Percentiles rank a stretch among this genome's conserved stretches.
These are phyloP conservation scores for Naganishia kalamii DNA, from an alignment of 768 basidiomycete genomes.

Conservation along the genomic window DNA sequence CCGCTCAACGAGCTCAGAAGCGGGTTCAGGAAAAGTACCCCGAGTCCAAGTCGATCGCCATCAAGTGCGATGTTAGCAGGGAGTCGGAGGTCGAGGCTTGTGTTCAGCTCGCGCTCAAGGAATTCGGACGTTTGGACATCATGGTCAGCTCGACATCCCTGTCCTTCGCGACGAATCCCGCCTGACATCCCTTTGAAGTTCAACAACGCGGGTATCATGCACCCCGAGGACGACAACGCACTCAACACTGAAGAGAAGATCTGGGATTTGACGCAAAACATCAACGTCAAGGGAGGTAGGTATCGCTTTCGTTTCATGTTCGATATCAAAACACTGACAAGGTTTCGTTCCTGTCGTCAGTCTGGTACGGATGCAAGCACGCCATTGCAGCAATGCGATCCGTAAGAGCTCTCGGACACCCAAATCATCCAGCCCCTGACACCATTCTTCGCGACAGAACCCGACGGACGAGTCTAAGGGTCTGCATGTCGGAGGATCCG, in stretches of 20 bases:
- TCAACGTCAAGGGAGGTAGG: conserved; percentile 78
- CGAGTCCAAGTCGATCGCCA: conserved; percentile 51
- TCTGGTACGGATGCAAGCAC: conserved; percentile 99
- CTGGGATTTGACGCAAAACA: conserved; percentile 65
- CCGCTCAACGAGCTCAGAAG: conserved; percentile 62
- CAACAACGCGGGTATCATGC: conserved; percentile 99
- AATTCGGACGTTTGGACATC: conserved; percentile 89
- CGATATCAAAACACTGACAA: not conserved
- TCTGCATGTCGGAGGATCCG: conserved; percentile 64
- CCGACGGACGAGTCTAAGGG: conserved; percentile 72
- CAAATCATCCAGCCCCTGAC: not conserved
- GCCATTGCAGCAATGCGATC: conserved; percentile 93
- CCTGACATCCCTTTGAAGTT: conserved; percentile 54
- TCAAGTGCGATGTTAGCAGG: conserved; percentile 80
- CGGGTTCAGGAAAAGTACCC: conserved; percentile 63
- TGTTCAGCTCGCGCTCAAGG: conserved; percentile 69
- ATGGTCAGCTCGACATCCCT: conserved; percentile 57
- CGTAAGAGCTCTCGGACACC: conserved; percentile 27
- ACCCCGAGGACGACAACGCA: conserved; percentile 85
- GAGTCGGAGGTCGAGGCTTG: conserved; percentile 77
- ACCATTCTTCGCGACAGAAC: conserved; percentile 53
- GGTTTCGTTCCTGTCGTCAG: conserved; percentile 37
- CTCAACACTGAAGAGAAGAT: conserved; percentile 93
- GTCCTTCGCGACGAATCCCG: not conserved
- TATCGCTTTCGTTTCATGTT: not conserved